Evolutionary conservation across 345 rosid genomes (phyloP).

Genomic region (Firmiana major): DNA sequence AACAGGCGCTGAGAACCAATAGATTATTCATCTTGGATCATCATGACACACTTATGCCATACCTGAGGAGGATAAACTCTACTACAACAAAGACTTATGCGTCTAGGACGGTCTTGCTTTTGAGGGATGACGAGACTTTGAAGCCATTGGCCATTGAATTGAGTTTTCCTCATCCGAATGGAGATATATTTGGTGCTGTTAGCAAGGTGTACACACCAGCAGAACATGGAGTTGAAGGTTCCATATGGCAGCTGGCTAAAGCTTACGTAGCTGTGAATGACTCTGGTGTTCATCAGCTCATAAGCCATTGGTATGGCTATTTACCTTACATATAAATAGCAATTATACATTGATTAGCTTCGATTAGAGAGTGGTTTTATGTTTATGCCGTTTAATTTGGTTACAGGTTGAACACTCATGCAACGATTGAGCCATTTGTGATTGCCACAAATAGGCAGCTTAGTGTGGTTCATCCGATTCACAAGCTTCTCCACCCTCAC

Average conservation of each 20-base stretch:
- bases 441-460: slow-evolving; percentile 77
- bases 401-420: slow-evolving; percentile 69
- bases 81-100: slow-evolving; percentile 68
- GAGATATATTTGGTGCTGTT: slow-evolving; percentile 54
- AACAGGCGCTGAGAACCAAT: slow-evolving; percentile 56
- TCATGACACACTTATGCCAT: slow-evolving; percentile 79
- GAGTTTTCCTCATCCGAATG: slow-evolving; percentile 70
- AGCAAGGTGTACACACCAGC: slow-evolving; percentile 73
- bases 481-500: slow-evolving; percentile 76
- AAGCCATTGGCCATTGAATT: slow-evolving; percentile 81
- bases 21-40: slow-evolving; percentile 78
- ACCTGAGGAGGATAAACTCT: slow-evolving; percentile 55
- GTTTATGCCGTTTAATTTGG: neutral
- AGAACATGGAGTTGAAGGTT: slow-evolving; percentile 53
- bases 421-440: slow-evolving; percentile 65
- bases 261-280: slow-evolving; percentile 86
- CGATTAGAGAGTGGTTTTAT: neutral
- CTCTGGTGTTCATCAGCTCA: slow-evolving; percentile 84
- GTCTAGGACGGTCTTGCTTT: slow-evolving; percentile 68
- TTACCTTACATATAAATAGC: neutral
- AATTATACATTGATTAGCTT: neutral
- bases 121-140: slow-evolving; percentile 75
- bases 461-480: slow-evolving; percentile 75
- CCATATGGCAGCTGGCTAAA: slow-evolving; percentile 83
- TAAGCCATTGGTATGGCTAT: slow-evolving; percentile 78